A percentile compares a stretch with the other conserved stretches of the same genome.
Conservation (phyloP, 2,329 filamentous ascomycete genomes). For the Periconia digitata region DNA sequence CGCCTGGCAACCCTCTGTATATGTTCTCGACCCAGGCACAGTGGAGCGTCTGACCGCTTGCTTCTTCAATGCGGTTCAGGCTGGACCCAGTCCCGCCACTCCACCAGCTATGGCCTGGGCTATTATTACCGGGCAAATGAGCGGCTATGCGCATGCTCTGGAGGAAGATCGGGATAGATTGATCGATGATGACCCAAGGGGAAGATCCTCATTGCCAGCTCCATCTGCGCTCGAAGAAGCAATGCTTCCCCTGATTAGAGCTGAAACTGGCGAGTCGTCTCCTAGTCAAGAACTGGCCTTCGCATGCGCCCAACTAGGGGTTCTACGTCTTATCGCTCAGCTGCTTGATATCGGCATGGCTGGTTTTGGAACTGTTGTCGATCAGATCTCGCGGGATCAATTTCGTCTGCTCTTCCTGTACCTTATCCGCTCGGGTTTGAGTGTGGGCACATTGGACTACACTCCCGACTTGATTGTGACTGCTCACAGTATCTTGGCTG, state of each 20-base stretch:
- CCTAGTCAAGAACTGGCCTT: conserved; percentile 30
- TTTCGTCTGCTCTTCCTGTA: conserved; percentile 68
- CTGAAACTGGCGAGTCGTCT: conserved; percentile 23
- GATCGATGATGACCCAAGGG: conserved; percentile 21
- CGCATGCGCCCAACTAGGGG: conserved; percentile 23
- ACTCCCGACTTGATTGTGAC: conserved; percentile 69
- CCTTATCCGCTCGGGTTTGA: conserved; percentile 67
- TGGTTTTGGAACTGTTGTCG: conserved; percentile 52
- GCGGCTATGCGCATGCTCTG: conserved; percentile 18
- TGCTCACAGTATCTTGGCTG: conserved; percentile 64
- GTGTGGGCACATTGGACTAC: conserved; percentile 64
- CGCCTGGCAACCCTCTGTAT: conserved; percentile 52
- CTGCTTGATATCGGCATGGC: conserved; percentile 29
- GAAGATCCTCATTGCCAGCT: conserved; percentile 13
- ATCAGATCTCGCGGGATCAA: conserved; percentile 60
- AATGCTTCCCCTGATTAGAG: conserved; percentile 21
- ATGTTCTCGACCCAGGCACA: conserved; percentile 68
- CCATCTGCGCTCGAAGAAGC: conserved; percentile 31
- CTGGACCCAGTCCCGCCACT: conserved; percentile 63
- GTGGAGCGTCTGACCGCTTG: conserved; percentile 73
- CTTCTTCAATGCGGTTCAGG: conserved; percentile 60
- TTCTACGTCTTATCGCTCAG: conserved; percentile 28
- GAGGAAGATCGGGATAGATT: conserved; percentile 32
- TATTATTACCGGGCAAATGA: conserved; percentile 55
- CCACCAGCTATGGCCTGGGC: conserved; percentile 82